A percentile compares a stretch with the other conserved stretches of the same genome.
phyloP scores from a whole-genome alignment of 1,284 basidiomycete genomes.

The Sanguinoderma infundibulare region DNA sequence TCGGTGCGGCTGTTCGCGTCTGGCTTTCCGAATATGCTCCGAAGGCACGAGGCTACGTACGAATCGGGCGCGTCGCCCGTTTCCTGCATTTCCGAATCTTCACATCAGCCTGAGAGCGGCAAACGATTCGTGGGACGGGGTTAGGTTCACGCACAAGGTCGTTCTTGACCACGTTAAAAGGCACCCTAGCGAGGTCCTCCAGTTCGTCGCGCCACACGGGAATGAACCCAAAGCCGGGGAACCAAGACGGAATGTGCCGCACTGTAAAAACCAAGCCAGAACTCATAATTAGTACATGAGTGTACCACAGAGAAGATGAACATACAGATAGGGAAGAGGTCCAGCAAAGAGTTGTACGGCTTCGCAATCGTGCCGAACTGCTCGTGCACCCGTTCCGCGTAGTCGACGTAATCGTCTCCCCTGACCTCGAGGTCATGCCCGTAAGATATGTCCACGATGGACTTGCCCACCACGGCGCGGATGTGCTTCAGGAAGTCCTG shows the following conservation, averaged over 20 bases:
- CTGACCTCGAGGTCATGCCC: conserved; percentile 15
- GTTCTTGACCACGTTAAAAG: neutral
- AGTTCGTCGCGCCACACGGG: neutral
- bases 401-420: conserved; percentile 17
- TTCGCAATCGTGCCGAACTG: conserved; percentile 13
- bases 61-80: neutral
- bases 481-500: conserved; percentile 1
- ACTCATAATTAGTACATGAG: no score
- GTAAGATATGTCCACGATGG: conserved; percentile 19
- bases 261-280: neutral
- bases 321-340: conserved; percentile 24
- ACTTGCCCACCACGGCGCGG: conserved; percentile 11
- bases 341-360: conserved; percentile 17
- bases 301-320: no score
- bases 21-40: neutral
- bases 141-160: neutral
- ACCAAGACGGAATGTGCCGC: neutral
- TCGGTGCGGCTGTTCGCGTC: neutral
- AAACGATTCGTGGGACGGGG: no score
- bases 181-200: neutral
- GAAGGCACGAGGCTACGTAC: neutral
- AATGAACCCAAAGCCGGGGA: neutral
- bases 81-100: no score
- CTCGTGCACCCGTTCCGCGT: conserved; percentile 19
- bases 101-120: neutral